A percentile compares a stretch with the other conserved stretches of the same genome.
phyloP scores from a whole-genome alignment of 2,329 filamentous ascomycete genomes.

The Pyrenophora seminiperda region DNA sequence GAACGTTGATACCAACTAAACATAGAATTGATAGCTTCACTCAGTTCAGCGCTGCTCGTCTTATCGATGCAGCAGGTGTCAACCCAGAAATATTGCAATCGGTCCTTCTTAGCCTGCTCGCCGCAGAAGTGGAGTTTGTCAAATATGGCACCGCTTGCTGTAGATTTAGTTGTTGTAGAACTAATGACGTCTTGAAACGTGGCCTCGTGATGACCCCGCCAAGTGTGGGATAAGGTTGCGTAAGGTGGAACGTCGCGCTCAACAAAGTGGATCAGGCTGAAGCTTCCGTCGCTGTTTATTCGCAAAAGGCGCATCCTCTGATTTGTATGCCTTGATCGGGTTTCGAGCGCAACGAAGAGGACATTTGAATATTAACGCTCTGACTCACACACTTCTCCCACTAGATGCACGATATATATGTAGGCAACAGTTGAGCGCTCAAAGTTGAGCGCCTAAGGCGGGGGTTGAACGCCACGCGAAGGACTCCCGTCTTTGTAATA shows the following conservation, averaged over 20 bases:
- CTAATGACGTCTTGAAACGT: conserved; percentile 12
- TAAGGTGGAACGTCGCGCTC: conserved; percentile 9
- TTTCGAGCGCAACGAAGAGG: no score
- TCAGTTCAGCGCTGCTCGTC: conserved; percentile 9
- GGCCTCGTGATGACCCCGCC: conserved; percentile 19
- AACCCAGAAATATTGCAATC: no score
- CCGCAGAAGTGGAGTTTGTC: conserved; percentile 21
- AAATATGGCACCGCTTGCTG: conserved; percentile 10
- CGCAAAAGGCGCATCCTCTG: conserved; percentile 25
- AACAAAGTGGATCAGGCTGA: conserved; percentile 10
- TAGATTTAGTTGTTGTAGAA: background rate
- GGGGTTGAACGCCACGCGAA: no score
- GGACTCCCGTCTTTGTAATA: no score
- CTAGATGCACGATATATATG: no score
- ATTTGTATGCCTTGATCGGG: no score
- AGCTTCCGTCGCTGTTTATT: conserved; percentile 7
- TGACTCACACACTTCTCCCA: no score
- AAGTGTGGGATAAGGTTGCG: conserved; percentile 27
- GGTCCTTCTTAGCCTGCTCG: conserved; percentile 13
- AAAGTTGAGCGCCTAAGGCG: no score
- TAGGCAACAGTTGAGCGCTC: no score
- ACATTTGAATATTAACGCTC: no score
- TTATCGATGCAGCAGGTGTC: conserved; percentile 30
- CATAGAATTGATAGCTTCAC: conserved; percentile 26
- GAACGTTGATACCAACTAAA: conserved; percentile 21